phyloP scores from a whole-genome alignment of 129 eudicot species.

The Silybum marianum region DNA sequence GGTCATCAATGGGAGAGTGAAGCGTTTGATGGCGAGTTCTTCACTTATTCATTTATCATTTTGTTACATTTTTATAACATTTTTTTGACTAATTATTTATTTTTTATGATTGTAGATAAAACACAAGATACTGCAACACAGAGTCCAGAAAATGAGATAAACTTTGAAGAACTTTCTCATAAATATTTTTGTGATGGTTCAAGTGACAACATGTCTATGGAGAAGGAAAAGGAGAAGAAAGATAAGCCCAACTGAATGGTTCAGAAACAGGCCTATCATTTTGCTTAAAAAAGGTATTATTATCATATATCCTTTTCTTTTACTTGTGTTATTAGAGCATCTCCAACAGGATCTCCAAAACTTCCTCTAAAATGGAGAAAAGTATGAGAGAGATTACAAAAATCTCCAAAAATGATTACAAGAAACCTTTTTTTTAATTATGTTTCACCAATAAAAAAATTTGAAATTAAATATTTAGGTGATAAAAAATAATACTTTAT shows the following conservation, averaged over 20 bases:
- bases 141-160: background rate
- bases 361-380: too few species aligned
- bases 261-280: background rate
- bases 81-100: background rate
- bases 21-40: constrained; percentile 3
- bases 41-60: background rate
- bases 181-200: constrained; percentile 21
- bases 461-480: too few species aligned
- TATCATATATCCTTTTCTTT: background rate
- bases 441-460: too few species aligned
- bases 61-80: background rate
- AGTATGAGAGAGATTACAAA: too few species aligned
- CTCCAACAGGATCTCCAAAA: too few species aligned
- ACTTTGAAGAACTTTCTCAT: constrained; percentile 1
- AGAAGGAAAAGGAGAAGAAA: constrained; percentile 1
- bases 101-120: background rate
- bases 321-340: too few species aligned
- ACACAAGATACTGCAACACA: background rate
- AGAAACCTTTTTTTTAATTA: too few species aligned
- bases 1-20: constrained; percentile 16
- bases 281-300: constrained; percentile 22
- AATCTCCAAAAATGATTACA: too few species aligned
- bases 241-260: background rate
- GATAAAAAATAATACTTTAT: too few species aligned
- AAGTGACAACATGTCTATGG: background rate